phyloP scores from a whole-genome alignment of 768 basidiomycete species.

The Termitomyces sp. region DNA sequence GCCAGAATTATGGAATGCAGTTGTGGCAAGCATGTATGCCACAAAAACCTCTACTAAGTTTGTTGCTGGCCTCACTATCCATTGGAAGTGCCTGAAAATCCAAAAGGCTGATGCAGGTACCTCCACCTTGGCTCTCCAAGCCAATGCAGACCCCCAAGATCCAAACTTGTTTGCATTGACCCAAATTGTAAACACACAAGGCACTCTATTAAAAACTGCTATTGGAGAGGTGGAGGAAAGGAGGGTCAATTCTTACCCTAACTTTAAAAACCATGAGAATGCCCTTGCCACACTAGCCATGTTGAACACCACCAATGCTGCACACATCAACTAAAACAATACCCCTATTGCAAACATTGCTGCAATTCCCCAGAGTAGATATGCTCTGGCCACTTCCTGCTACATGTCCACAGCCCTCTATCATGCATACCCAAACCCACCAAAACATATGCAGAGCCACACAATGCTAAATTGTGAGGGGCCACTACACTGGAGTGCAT shows the following conservation, averaged over 20 bases:
- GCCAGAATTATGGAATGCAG: background rate
- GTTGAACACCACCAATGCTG: background rate
- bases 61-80: background rate
- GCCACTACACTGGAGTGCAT: no score
- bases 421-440: background rate
- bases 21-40: no score
- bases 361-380: background rate
- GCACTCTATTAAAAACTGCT: no score
- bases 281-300: no score
- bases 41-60: background rate
- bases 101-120: background rate
- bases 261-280: no score
- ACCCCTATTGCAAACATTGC: no score
- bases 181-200: no score
- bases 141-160: background rate
- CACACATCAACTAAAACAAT: background rate
- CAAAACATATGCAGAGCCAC: no score
- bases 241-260: no score
- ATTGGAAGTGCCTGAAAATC: background rate
- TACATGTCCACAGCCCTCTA: background rate
- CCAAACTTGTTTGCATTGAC: background rate
- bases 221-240: no score
- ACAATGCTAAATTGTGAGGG: no score
- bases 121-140: background rate
- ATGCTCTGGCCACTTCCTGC: background rate